phyloP scores from a whole-genome alignment of 148 eudicot species.

The Silene uniflora region DNA sequence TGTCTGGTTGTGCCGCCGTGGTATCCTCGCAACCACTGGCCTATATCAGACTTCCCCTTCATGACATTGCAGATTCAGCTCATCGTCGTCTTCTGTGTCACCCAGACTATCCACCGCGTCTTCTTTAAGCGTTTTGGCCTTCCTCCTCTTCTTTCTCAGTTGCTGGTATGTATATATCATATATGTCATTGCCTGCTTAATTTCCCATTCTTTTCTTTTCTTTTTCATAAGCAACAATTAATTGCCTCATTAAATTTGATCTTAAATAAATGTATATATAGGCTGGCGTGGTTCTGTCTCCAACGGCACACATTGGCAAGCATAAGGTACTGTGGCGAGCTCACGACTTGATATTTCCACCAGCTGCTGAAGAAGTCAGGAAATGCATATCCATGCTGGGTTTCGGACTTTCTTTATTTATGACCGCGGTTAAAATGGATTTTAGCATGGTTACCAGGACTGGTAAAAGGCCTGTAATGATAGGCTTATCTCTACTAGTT shows the following conservation, averaged over 20 bases:
- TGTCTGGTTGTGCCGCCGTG: slow-evolving; percentile 22
- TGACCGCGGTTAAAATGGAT: slow-evolving; percentile 33
- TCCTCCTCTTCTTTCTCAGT: slow-evolving; percentile 37
- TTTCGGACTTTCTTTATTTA: slow-evolving; percentile 14
- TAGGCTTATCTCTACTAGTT: slow-evolving; percentile 19
- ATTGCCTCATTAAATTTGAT: no score
- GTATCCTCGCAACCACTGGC: slow-evolving; percentile 14
- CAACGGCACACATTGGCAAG: neutral
- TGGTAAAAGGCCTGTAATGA: slow-evolving; percentile 22
- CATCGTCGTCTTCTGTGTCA: slow-evolving; percentile 23
- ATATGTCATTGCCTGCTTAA: neutral
- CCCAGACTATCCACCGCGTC: slow-evolving; percentile 29
- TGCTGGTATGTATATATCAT: slow-evolving; percentile 18
- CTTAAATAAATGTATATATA: neutral
- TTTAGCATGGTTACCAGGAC: slow-evolving; percentile 17
- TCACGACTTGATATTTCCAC: slow-evolving; percentile 27
- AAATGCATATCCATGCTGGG: slow-evolving; percentile 18
- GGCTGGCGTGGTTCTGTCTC: slow-evolving; percentile 32
- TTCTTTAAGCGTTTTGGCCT: slow-evolving; percentile 25
- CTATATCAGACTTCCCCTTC: slow-evolving; percentile 17
- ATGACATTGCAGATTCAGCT: slow-evolving; percentile 25
- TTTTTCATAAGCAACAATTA: neutral
- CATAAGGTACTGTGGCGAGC: neutral
- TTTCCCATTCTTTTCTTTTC: no score
- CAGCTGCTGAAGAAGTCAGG: slow-evolving; percentile 13